A percentile compares a stretch with the other conserved stretches of the same genome.
Evolutionary conservation across 2,329 filamentous ascomycete genomes (phyloP).

Genomic region (Corinectria fuckeliana): DNA sequence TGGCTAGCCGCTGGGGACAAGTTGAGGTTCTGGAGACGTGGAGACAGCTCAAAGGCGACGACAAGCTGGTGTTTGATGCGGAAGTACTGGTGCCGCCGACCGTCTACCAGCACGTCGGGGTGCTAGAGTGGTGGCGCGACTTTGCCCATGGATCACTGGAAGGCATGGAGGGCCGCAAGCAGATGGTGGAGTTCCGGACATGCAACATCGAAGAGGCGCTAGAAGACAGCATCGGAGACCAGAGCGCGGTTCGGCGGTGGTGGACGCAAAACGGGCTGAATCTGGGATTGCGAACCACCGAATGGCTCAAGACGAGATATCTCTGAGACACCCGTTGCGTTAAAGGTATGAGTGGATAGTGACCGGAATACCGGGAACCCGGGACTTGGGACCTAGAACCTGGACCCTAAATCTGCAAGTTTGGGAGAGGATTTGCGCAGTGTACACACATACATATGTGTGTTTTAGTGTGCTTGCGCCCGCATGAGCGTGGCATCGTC

Average conservation of each 20-base stretch:
- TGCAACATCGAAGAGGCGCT: constrained; percentile 95
- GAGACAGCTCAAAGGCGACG: constrained; percentile 72
- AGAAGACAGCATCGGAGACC: constrained; percentile 81
- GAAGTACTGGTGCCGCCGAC: constrained; percentile 87
- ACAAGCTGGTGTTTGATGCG: constrained; percentile 75
- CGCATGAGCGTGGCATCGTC: constrained; percentile 16
- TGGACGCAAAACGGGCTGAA: constrained; percentile 88
- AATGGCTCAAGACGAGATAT: constrained; percentile 86
- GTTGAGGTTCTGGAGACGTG: constrained; percentile 85
- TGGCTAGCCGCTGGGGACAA: constrained; percentile 84
- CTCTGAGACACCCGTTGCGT: constrained; percentile 51
- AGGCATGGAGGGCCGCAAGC: constrained; percentile 60
- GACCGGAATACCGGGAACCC: constrained; percentile 17
- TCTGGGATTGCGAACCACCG: constrained; percentile 79
- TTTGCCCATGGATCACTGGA: constrained; percentile 64
- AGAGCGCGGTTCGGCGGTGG: constrained; percentile 79
- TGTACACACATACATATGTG: constrained; percentile 2
- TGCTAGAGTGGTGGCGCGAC: constrained; percentile 91
- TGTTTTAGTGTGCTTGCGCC: neutral
- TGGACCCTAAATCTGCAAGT: constrained; percentile 4
- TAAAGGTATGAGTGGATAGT: constrained; percentile 4
- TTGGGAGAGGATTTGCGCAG: constrained; percentile 9
- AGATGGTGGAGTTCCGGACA: constrained; percentile 89
- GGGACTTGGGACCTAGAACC: constrained; percentile 12
- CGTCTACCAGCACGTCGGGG: constrained; percentile 81